Conservation (phyloP, 768 basidiomycete species). For the Psilocybe sp. region DNA sequence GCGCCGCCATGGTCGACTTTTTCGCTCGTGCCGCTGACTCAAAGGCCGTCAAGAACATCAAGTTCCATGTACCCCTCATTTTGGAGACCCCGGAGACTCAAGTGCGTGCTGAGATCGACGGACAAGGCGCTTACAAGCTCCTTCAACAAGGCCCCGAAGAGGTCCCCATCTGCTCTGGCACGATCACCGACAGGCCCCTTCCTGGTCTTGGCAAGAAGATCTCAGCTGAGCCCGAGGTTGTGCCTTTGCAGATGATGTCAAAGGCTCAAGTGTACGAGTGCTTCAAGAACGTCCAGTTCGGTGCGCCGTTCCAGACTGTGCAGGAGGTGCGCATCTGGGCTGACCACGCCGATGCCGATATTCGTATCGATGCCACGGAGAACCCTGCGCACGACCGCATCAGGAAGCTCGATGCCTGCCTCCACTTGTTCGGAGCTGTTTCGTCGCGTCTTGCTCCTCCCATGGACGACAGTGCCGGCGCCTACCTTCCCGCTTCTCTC, state of each 20-base stretch:
- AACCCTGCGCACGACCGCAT: constrained; percentile 26
- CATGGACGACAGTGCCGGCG: constrained; percentile 22
- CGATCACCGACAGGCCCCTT: constrained; percentile 12
- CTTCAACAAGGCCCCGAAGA: constrained; percentile 16
- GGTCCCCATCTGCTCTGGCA: constrained; percentile 28
- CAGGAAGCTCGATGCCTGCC: constrained; percentile 31
- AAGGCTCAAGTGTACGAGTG: constrained; percentile 25
- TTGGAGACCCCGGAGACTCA: constrained; percentile 21
- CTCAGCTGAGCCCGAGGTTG: constrained; percentile 16
- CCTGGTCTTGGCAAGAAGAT: constrained; percentile 12
- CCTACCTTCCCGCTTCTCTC: constrained; percentile 30
- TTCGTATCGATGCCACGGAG: constrained; percentile 18
- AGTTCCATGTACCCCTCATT: constrained; percentile 29
- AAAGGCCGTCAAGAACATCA: constrained; percentile 22
- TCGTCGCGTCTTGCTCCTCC: constrained; percentile 18
- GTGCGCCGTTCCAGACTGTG: constrained; percentile 29
- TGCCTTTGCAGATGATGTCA: constrained; percentile 24
- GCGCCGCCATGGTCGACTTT: constrained; percentile 30
- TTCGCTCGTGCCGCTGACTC: constrained; percentile 18
- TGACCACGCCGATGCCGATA: constrained; percentile 27
- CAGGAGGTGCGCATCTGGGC: constrained; percentile 26
- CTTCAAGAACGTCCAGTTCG: constrained; percentile 32
- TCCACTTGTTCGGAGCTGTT: constrained; percentile 31
- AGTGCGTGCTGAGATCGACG: constrained; percentile 19
- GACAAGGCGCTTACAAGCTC: constrained; percentile 21